Evolutionary conservation across 2,329 filamentous ascomycete genomes (phyloP).

Genomic region (Phyllosticta capitalensis): DNA sequence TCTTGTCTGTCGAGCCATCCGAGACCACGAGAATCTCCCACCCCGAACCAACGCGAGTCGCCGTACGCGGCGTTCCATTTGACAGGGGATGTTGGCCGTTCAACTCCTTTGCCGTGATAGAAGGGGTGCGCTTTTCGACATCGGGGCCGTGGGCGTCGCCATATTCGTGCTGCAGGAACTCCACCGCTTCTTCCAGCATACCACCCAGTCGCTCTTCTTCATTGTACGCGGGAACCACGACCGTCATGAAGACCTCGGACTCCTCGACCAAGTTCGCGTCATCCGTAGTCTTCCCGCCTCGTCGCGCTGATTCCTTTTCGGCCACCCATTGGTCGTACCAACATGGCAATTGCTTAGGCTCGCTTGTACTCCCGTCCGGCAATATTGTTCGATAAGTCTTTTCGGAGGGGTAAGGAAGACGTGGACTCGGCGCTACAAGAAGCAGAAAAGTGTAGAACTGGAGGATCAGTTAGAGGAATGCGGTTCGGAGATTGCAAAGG

Average conservation of each 20-base stretch:
- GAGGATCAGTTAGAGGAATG: background rate
- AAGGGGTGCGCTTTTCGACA: constrained; percentile 10
- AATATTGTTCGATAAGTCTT: constrained; percentile 74
- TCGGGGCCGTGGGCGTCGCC: constrained; percentile 37
- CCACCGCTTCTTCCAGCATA: constrained; percentile 84
- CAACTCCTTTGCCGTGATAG: constrained; percentile 19
- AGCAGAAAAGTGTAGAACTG: constrained; percentile 61
- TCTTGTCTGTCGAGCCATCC: constrained; percentile 78
- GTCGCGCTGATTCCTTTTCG: constrained; percentile 41
- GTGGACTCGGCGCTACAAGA: constrained; percentile 71
- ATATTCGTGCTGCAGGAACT: constrained; percentile 71
- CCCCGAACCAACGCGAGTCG: constrained; percentile 35
- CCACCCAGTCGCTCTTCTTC: constrained; percentile 74
- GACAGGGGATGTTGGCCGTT: constrained; percentile 18
- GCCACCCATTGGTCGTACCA: constrained; percentile 73
- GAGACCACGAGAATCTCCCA: constrained; percentile 93
- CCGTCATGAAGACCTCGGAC: constrained; percentile 74
- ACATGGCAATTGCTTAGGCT: constrained; percentile 58
- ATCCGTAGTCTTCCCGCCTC: constrained; percentile 19
- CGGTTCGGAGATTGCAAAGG: background rate
- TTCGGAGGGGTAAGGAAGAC: constrained; percentile 63
- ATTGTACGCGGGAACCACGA: constrained; percentile 93
- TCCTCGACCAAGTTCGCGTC: constrained; percentile 57
- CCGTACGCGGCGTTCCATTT: constrained; percentile 24
- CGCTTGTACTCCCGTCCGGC: constrained; percentile 49